A percentile compares a stretch with the other conserved stretches of the same genome.
phyloP scores from a whole-genome alignment of 1,139 yeast species.

The Kluyveromyces sp. region DNA sequence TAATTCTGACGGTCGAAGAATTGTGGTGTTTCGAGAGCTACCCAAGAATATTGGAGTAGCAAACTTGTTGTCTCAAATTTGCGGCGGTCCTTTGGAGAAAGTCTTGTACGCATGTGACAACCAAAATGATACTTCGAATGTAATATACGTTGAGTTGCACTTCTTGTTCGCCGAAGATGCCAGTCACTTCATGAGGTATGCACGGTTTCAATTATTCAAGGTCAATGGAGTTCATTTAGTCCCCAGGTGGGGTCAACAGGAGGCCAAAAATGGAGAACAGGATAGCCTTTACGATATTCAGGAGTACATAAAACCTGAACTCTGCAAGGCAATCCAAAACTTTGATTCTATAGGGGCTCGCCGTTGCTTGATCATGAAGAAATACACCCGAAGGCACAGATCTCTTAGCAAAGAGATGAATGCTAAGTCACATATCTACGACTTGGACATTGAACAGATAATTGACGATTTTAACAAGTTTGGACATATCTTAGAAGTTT shows the following conservation, averaged over 20 bases:
- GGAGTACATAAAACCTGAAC: slow-evolving; percentile 10
- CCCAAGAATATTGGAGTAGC: slow-evolving; percentile 41
- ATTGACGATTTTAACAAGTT: slow-evolving; percentile 45
- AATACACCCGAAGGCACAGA: slow-evolving; percentile 21
- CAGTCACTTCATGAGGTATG: slow-evolving; percentile 45
- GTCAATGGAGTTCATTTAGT: slow-evolving; percentile 50
- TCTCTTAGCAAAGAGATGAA: slow-evolving; percentile 30
- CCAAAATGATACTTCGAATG: slow-evolving; percentile 7
- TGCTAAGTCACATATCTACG: slow-evolving; percentile 31
- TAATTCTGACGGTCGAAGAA: slow-evolving; percentile 7
- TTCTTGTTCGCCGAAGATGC: slow-evolving; percentile 55
- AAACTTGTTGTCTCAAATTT: slow-evolving; percentile 49
- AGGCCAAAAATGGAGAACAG: slow-evolving; percentile 8
- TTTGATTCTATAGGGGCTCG: slow-evolving; percentile 30
- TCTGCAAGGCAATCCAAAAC: slow-evolving; percentile 26
- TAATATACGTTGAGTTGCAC: slow-evolving; percentile 39
- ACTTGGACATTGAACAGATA: slow-evolving; percentile 38
- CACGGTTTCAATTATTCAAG: slow-evolving; percentile 49
- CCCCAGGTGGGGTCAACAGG: slow-evolving; percentile 34
- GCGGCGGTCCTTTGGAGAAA: slow-evolving; percentile 72
- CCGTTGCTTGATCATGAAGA: slow-evolving; percentile 38
- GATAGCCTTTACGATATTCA: slow-evolving; percentile 5
- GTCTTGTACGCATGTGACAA: slow-evolving; percentile 21
- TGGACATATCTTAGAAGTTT: slow-evolving; percentile 58
- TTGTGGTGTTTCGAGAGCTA: slow-evolving; percentile 35